Conservation (phyloP, 192 early-diverging fungal genomes). For the Ambispora gerdemannii region DNA sequence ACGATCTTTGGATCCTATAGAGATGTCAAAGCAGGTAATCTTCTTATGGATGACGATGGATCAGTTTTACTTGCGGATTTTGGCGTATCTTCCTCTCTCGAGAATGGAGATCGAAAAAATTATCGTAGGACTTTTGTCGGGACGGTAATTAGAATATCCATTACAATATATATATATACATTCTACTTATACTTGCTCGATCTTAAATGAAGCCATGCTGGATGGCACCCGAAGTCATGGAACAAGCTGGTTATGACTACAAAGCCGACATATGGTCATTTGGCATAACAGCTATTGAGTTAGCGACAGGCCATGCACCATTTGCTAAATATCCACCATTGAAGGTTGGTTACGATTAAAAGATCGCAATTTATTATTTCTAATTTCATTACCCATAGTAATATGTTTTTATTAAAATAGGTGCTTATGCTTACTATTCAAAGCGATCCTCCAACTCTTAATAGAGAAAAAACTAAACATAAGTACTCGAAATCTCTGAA, state of each 20-base stretch:
- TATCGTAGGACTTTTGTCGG: conserved; percentile 70
- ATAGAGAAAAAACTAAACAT: conserved; percentile 67
- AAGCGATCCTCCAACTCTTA: conserved; percentile 82
- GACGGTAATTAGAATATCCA: conserved; percentile 44
- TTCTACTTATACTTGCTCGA: no score
- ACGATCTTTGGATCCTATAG: conserved; percentile 28
- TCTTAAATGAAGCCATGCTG: conserved; percentile 50
- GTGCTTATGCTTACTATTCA: conserved; percentile 86
- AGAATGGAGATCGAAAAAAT: conserved; percentile 58
- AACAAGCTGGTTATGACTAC: conserved; percentile 83
- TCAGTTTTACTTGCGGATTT: conserved; percentile 64
- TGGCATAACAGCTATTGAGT: conserved; percentile 82
- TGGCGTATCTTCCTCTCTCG: conserved; percentile 66
- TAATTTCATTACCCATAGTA: neutral
- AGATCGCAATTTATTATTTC: neutral
- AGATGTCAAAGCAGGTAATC: conserved; percentile 71
- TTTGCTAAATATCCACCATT: conserved; percentile 85
- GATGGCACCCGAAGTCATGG: conserved; percentile 87
- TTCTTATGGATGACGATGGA: conserved; percentile 66
- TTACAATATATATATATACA: no score
- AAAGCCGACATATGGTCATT: conserved; percentile 93
- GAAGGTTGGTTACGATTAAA: conserved; percentile 54
- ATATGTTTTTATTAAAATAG: conserved; percentile 33
- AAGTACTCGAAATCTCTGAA: conserved; percentile 77
- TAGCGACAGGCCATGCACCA: conserved; percentile 84